Base-by-base conservation (phyloP, 495 filamentous ascomycete genomes). In the Annulohypoxylon maeteangense region DNA sequence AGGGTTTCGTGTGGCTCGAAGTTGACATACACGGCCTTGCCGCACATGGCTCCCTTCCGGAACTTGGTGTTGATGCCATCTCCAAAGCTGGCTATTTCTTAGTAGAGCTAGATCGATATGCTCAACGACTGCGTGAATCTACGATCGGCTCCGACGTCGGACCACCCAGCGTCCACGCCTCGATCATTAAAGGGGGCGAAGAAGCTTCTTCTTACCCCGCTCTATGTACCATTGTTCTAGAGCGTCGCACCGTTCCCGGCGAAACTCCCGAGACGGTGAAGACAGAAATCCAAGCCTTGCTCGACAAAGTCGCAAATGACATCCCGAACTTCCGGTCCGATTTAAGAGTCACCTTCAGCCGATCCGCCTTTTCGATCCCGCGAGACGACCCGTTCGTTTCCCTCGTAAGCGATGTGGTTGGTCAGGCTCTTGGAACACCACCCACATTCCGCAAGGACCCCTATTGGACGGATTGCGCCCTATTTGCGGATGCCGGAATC, bases 31-130 rank as follows among this genome's bases (percentile, higher is more conserved):
- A 56, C 4, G 53, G 31, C 18, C 53, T 56, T 11, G 53, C 53
- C 4, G 31, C 53, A 11, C 31, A 56, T 12, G 53, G 53, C 16
- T 56, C 31, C 16, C 31, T 31, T 7, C 22, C 31, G 7, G 53
- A 56, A 20, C 53, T 36, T 1, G 54, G 34, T 11, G n/a, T 31
- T 32, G 32, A 57, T 27, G 32, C 25, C 27, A 57, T 57, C 54
- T 57, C 54, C 18, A 57, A 27, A 25, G 32, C 18, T n/a, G 54
- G 32, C 8, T 57, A 57, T 56, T 56, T 56, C 32, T 27, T 57
- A 11, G 54, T 57, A 18, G 54, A 57, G 22, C 5, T 57, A 25
- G 54, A 57, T 31, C 54, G 32, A 57, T 57, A 57, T 18, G 31
- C 54, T 7, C 16, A 27, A 40, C 7, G 20, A 8, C 54, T 57